Evolutionary conservation across 2,329 filamentous ascomycete species (phyloP).

Genomic region (Blastomyces gilchristii): DNA sequence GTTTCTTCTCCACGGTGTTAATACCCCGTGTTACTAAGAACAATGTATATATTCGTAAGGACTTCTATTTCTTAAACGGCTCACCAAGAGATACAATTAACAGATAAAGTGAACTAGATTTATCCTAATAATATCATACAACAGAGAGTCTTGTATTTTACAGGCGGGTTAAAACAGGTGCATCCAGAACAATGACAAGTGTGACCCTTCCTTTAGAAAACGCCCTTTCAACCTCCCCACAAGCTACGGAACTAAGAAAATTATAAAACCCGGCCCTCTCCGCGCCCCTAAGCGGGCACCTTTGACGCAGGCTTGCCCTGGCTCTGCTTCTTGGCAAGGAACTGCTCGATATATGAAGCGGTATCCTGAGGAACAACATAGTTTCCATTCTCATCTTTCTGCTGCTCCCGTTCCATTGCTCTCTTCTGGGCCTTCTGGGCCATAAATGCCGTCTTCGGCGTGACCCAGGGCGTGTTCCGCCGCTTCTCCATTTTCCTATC

Average conservation of each 20-base stretch:
- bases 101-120: not conserved
- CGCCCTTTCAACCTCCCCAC: conserved; percentile 1
- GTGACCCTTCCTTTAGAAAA: not conserved
- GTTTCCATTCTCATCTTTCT: conserved; percentile 31
- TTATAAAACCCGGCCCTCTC: not conserved
- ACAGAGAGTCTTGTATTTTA: not conserved
- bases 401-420: conserved; percentile 26
- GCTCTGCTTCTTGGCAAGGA: conserved; percentile 21
- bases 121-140: conserved; percentile 3
- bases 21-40: not conserved
- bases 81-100: not conserved
- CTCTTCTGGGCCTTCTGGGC: conserved; percentile 30
- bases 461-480: conserved; percentile 38
- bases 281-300: conserved; percentile 9
- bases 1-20: not conserved
- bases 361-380: conserved; percentile 26
- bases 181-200: not conserved
- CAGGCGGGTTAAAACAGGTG: not conserved
- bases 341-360: conserved; percentile 28
- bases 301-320: conserved; percentile 12
- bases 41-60: not conserved
- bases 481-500: conserved; percentile 41
- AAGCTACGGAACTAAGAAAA: not conserved
- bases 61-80: not conserved
- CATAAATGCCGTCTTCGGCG: conserved; percentile 37